These are phyloP conservation scores for Solanum virginianum DNA, from an alignment of 257 asterid species.

Conservation along the genomic window DNA sequence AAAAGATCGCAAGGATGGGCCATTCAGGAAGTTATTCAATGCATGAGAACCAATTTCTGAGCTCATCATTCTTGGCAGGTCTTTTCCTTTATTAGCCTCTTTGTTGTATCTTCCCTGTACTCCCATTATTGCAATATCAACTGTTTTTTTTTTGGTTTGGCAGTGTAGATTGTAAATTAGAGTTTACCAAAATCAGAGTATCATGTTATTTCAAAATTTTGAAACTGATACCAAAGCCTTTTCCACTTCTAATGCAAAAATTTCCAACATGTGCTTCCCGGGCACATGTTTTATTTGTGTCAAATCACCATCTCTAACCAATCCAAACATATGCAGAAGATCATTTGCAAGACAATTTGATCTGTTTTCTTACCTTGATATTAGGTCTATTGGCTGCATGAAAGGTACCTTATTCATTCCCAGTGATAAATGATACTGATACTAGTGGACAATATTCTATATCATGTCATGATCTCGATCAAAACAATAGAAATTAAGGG, in stretches of 20 bases:
- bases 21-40: conserved; percentile 84
- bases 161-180: not conserved
- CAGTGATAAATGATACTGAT: not conserved
- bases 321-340: not conserved
- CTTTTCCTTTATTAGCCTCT: not conserved
- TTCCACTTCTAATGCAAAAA: not conserved
- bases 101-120: not conserved
- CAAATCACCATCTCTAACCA: not conserved
- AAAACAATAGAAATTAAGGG: not conserved
- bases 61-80: not conserved
- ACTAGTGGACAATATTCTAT: not conserved
- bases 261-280: not conserved
- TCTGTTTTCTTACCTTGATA: not conserved
- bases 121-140: not conserved
- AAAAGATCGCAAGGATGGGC: conserved; percentile 88
- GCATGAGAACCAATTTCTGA: conserved; percentile 22
- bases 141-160: not conserved
- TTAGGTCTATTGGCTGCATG: not conserved
- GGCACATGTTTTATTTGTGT: not conserved
- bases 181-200: not conserved
- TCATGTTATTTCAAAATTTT: not conserved
- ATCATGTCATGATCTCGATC: not conserved
- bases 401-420: not conserved
- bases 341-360: not conserved
- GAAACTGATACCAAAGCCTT: not conserved